Conservation (phyloP, 139 green algal species). For the Chloropicon primus region DNA sequence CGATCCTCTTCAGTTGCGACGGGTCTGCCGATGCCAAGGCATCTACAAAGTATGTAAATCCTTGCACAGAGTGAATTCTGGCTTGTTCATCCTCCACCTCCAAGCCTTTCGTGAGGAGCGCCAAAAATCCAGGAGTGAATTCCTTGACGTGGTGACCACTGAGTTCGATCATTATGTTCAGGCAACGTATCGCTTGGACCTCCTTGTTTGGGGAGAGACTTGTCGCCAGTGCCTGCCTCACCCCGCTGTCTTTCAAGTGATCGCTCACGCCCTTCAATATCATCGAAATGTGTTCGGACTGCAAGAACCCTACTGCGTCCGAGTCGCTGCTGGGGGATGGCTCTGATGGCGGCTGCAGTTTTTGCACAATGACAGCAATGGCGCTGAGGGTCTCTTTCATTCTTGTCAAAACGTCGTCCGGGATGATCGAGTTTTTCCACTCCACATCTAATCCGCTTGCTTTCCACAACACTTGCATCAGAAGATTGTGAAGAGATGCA, state of each 20-base stretch:
- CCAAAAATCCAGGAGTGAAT: not conserved
- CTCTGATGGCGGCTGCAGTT: not conserved
- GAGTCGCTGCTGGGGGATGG: not conserved
- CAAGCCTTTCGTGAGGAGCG: not conserved
- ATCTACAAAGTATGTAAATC: not conserved
- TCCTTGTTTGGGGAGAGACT: not conserved
- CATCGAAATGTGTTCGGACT: not conserved
- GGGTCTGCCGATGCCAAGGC: not conserved
- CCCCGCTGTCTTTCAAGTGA: not conserved
- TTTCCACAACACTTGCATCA: slow-evolving; percentile 9
- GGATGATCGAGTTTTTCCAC: not conserved
- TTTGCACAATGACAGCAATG: not conserved
- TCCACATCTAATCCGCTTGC: not conserved
- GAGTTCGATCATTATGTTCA: not conserved
- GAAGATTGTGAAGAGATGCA: not conserved
- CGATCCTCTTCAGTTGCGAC: not conserved
- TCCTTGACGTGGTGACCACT: not conserved
- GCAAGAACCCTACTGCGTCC: not conserved
- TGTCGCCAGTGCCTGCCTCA: not conserved
- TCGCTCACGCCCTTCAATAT: not conserved
- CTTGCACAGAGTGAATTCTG: not conserved
- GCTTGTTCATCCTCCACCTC: not conserved
- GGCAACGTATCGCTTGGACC: not conserved
- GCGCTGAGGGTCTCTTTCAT: not conserved
- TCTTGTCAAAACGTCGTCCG: not conserved